Percentiles rank a stretch among this genome's conserved stretches.
Evolutionary conservation across 225 moss, liverwort and hornwort species (phyloP).

Genomic region (Marchantia paleacea): DNA sequence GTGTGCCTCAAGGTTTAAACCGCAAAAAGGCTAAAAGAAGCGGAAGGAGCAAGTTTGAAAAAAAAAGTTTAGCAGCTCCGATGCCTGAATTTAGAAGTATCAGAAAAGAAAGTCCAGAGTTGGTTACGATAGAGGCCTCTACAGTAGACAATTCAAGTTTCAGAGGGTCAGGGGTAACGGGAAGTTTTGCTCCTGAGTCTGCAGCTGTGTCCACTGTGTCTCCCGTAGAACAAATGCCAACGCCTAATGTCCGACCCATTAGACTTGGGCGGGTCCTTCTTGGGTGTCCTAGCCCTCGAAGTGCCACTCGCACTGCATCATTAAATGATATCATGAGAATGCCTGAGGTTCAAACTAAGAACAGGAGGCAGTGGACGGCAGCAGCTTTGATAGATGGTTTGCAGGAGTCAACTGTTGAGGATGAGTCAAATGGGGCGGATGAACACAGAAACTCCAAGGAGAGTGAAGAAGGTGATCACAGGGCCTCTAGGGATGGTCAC

Average conservation of each 20-base stretch:
- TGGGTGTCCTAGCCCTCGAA: constrained; percentile 66
- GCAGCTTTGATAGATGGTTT: constrained; percentile 12
- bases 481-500: neutral
- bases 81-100: constrained; percentile 18
- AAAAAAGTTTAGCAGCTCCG: constrained; percentile 1
- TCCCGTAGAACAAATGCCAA: constrained; percentile 27
- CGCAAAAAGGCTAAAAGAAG: constrained; percentile 73
- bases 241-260: constrained; percentile 39
- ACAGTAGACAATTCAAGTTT: constrained; percentile 26
- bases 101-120: constrained; percentile 30
- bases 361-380: constrained; percentile 31
- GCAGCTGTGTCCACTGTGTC: constrained; percentile 15
- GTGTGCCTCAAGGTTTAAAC: constrained; percentile 65
- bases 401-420: neutral
- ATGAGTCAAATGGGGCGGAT: neutral
- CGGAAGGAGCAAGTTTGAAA: constrained; percentile 49
- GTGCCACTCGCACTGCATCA: constrained; percentile 68
- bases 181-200: constrained; percentile 30
- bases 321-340: constrained; percentile 75
- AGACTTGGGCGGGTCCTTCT: constrained; percentile 55
- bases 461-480: constrained; percentile 4
- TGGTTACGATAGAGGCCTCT: constrained; percentile 17
- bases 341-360: constrained; percentile 19
- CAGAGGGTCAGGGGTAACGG: constrained; percentile 30
- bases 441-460: neutral